These are phyloP conservation scores for Magnolia sinica DNA, from an alignment of 164 flowering plant species.

Conservation along the genomic window DNA sequence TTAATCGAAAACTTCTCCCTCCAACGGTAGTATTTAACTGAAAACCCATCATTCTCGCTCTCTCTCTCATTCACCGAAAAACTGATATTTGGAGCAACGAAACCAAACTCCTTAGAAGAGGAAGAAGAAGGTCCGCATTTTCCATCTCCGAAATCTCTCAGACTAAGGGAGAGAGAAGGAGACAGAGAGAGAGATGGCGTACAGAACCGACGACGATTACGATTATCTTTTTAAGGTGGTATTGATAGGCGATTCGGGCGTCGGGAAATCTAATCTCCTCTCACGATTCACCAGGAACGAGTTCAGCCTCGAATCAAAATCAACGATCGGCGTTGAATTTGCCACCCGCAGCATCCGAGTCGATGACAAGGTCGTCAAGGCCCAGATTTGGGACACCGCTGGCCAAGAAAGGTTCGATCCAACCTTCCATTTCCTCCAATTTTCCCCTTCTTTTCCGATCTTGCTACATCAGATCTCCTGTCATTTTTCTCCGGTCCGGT, in stretches of 20 bases:
- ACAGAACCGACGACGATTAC: conserved; percentile 71
- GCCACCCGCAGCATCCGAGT: conserved; percentile 64
- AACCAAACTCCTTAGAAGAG: neutral
- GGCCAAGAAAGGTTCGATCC: conserved; percentile 58
- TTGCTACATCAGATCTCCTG: neutral
- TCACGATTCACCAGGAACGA: conserved; percentile 58
- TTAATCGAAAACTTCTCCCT: neutral
- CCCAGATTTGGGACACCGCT: conserved; percentile 82
- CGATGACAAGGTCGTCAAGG: conserved; percentile 70
- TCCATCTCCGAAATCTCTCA: neutral
- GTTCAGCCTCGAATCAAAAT: conserved; percentile 67
- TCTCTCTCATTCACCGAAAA: neutral
- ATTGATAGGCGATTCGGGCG: conserved; percentile 70
- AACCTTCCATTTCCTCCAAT: neutral
- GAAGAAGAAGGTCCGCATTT: neutral
- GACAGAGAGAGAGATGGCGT: conserved; percentile 25
- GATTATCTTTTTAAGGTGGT: conserved; percentile 77
- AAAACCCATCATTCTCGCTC: neutral
- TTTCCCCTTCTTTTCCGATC: neutral
- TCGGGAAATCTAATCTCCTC: conserved; percentile 59
- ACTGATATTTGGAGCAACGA: neutral
- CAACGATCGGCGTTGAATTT: conserved; percentile 76
- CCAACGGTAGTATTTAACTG: neutral
- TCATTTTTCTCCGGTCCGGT: too few relatives aligned
- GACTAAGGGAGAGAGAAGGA: neutral